Evolutionary conservation across 2,329 filamentous ascomycete species (phyloP), one percentile per base, ranked within the genome.

Genomic region (Lasiodiplodia citricola): DNA sequence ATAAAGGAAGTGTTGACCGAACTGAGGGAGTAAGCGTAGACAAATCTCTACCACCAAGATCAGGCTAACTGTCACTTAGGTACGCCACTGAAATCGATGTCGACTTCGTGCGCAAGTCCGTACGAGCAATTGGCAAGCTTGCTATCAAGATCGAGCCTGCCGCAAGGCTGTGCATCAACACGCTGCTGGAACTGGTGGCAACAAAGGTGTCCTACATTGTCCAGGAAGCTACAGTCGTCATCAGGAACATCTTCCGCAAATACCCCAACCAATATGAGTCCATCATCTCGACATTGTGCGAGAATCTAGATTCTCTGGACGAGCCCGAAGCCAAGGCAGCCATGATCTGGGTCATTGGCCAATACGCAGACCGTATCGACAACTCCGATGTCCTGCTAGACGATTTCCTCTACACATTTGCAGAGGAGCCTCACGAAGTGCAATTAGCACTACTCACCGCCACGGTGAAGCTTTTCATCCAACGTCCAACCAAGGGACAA

Each of bases 141-240:
- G 96, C 96, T 70, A 98, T 99, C 83, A 99, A 99, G 84, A 99
- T 99, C 73, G 96, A 98, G 80, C 93, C 95, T 1, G 94, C 96
- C 2, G 94, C 96, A 13, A 88, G 90, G 74, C 87, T 92, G 70
- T 99, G 96, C 81, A 99, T 99, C 78, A 94, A 95, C 76, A 91
- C 96, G 6, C 86, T 99, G 0, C 86, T 99, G 23, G 94, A 97
- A 71, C 87, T 99, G 51, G 96, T 99, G 57, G 91, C 94, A 35
- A 98, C 96, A n/a, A 98, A 98, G 82, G 91, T 99, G 67, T 96
- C 94, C 0, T 99, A 99, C 77, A 99, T 99, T 73, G 96, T 99
- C 0, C 96, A 99, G 81, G 96, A 99, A 84, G 96, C 96, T 18
- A 99, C 96, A 0, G 96, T 99, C 5, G 96, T 99, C 31, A 99